A percentile compares a stretch with the other conserved stretches of the same genome.
Conservation (phyloP, 2,329 filamentous ascomycete genomes). For the Colletotrichum aenigma region DNA sequence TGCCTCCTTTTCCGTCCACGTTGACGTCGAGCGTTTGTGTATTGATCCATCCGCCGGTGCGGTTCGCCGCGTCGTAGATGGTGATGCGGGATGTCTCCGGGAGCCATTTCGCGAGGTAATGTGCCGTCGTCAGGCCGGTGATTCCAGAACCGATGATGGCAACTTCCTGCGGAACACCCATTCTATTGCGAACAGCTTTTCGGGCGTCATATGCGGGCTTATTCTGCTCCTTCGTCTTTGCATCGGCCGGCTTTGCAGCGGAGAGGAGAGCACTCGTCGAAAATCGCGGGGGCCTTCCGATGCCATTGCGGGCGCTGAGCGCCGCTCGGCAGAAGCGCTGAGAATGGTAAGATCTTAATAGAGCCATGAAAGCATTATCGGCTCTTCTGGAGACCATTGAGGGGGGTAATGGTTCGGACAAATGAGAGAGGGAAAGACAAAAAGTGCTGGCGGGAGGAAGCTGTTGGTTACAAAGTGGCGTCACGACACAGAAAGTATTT, state of each 20-base stretch:
- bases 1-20: constrained; percentile 56
- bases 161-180: constrained; percentile 40
- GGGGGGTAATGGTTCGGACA: neutral
- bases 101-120: constrained; percentile 74
- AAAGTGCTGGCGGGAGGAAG: neutral
- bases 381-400: neutral
- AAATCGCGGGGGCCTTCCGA: neutral
- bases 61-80: constrained; percentile 74
- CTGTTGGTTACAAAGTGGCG: neutral
- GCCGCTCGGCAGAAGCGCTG: constrained; percentile 8
- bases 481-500: neutral
- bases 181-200: neutral
- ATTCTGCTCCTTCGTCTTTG: neutral
- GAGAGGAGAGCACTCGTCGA: neutral
- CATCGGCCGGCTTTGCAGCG: neutral
- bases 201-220: neutral
- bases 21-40: constrained; percentile 66
- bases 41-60: constrained; percentile 84
- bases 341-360: constrained; percentile 15
- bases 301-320: neutral
- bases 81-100: constrained; percentile 71
- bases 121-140: constrained; percentile 79
- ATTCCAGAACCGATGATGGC: constrained; percentile 83
- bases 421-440: neutral
- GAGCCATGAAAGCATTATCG: constrained; percentile 13